phyloP scores from a whole-genome alignment of 176 grass and related monocot species.

The Zizania latifolia region DNA sequence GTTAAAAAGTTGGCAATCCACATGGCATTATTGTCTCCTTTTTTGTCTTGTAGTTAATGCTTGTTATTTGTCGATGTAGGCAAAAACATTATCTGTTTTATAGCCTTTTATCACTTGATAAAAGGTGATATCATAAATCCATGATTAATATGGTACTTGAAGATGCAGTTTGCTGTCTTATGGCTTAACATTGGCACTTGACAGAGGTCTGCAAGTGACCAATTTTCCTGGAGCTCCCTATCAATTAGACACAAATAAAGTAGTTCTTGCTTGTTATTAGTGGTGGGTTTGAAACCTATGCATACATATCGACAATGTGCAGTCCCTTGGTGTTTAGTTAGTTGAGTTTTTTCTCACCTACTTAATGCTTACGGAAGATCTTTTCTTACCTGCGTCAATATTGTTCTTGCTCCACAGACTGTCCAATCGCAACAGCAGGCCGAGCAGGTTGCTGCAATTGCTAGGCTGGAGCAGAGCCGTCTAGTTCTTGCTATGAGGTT shows the following conservation, averaged over 20 bases:
- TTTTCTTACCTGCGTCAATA: constrained; percentile 10
- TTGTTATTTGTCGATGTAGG: background rate
- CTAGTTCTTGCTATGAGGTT: constrained; percentile 62
- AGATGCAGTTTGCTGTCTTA: background rate
- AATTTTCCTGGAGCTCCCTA: background rate
- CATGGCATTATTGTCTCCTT: background rate
- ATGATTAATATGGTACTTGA: background rate
- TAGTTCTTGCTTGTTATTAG: background rate
- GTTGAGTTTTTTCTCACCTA: constrained; percentile 12
- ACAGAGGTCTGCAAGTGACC: background rate
- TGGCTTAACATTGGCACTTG: background rate
- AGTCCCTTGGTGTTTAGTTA: background rate
- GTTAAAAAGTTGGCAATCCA: background rate
- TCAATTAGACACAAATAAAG: background rate
- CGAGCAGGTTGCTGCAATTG: constrained; percentile 68
- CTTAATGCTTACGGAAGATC: background rate
- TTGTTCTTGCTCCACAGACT: constrained; percentile 40
- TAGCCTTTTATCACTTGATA: background rate
- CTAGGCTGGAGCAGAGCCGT: constrained; percentile 82
- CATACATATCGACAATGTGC: background rate
- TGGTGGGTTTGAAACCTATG: background rate
- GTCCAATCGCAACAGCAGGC: constrained; percentile 79
- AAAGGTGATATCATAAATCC: background rate
- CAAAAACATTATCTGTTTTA: background rate
- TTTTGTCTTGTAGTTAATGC: background rate